These are phyloP conservation scores for Grosmannia huntii DNA, from an alignment of 2,329 filamentous ascomycete genomes.

Conservation along the genomic window DNA sequence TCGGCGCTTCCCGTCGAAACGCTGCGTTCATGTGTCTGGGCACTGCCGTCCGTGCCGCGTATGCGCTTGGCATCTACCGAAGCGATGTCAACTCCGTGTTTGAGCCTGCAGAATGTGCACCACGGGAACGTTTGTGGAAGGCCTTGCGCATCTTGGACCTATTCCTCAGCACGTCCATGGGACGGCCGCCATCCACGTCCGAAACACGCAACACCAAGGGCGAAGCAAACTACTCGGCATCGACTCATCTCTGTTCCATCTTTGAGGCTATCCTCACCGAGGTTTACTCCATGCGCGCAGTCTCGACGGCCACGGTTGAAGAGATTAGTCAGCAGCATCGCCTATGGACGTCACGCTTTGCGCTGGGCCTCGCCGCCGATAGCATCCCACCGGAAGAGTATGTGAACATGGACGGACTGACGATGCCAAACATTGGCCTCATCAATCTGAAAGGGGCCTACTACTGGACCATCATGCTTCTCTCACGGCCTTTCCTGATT, in stretches of 20 bases:
- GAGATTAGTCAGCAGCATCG: slow-evolving; percentile 17
- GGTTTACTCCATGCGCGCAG: slow-evolving; percentile 21
- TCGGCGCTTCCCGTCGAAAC: slow-evolving; percentile 44
- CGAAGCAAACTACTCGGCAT: slow-evolving; percentile 15
- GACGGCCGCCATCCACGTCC: slow-evolving; percentile 20
- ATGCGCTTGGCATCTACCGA: slow-evolving; percentile 40
- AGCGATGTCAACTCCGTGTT: slow-evolving; percentile 17
- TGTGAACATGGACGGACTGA: slow-evolving; percentile 7
- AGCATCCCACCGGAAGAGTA: slow-evolving; percentile 8
- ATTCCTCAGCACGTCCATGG: slow-evolving; percentile 21
- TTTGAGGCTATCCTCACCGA: slow-evolving; percentile 23
- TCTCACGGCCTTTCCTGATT: slow-evolving; percentile 23
- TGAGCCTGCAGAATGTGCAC: slow-evolving; percentile 13
- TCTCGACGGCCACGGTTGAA: slow-evolving; percentile 15
- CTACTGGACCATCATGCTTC: slow-evolving; percentile 25
- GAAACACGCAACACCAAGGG: slow-evolving; percentile 15
- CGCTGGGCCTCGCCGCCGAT: slow-evolving; percentile 11
- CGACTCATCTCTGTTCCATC: slow-evolving; percentile 22
- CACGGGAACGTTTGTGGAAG: slow-evolving; percentile 21
- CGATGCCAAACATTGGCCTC: slow-evolving; percentile 17
- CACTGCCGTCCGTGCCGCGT: slow-evolving; percentile 43
- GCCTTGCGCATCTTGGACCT: slow-evolving; percentile 20
- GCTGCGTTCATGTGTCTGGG: slow-evolving; percentile 52
- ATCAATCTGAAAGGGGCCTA: slow-evolving; percentile 23
- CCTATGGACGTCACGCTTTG: slow-evolving; percentile 14